These are phyloP conservation scores for Orbilia javanica DNA, from an alignment of 2,329 filamentous ascomycete species.

Conservation along the genomic window DNA sequence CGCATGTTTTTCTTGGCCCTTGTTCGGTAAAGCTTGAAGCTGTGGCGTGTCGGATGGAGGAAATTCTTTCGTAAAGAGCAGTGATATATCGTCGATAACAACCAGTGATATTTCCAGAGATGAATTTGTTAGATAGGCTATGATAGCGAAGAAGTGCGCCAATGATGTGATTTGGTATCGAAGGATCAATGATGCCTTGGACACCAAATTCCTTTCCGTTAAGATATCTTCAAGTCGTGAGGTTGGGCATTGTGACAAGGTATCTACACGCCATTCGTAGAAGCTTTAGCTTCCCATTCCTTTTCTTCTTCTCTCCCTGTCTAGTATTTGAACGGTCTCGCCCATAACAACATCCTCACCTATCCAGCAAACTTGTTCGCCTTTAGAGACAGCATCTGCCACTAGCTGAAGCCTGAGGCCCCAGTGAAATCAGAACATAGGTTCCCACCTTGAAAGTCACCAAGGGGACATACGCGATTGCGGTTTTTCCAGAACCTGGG, in stretches of 20 bases:
- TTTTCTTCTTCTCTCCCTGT: too few relatives aligned
- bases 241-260: slow-evolving; percentile 45
- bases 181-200: slow-evolving; percentile 41
- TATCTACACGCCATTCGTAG: slow-evolving; percentile 29
- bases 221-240: slow-evolving; percentile 32
- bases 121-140: slow-evolving; percentile 52
- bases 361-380: slow-evolving; percentile 60
- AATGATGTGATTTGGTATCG: slow-evolving; percentile 55
- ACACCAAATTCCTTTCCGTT: slow-evolving; percentile 11
- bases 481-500: slow-evolving; percentile 61
- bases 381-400: slow-evolving; percentile 57
- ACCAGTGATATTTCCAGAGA: slow-evolving; percentile 46
- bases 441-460: neutral
- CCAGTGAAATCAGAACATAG: neutral
- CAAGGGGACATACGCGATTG: slow-evolving; percentile 59
- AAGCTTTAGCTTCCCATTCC: slow-evolving; percentile 1
- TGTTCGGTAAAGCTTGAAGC: slow-evolving; percentile 7
- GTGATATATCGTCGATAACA: slow-evolving; percentile 60
- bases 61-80: slow-evolving; percentile 59
- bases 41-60: slow-evolving; percentile 55
- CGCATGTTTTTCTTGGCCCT: slow-evolving; percentile 24
- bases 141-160: slow-evolving; percentile 60
- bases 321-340: neutral
- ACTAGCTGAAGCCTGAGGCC: slow-evolving; percentile 59
- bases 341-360: slow-evolving; percentile 10